Evolutionary conservation across 2,329 filamentous ascomycete genomes (phyloP).

Genomic region (Alternaria sp.): DNA sequence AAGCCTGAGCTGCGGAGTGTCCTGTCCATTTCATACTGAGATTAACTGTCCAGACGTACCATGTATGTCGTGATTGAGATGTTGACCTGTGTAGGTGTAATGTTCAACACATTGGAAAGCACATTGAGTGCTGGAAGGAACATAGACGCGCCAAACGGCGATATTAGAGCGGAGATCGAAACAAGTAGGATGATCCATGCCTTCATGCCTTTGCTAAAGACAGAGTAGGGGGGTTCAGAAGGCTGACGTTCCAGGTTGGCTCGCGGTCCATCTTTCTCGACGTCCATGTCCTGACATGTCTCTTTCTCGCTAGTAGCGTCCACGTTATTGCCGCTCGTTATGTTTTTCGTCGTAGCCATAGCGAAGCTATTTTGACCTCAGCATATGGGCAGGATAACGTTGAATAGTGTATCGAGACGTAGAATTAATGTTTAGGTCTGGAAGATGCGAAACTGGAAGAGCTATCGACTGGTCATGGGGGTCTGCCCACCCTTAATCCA

Average conservation of each 20-base stretch:
- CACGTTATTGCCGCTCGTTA: not conserved
- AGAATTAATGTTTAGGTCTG: not conserved
- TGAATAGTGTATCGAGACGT: not conserved
- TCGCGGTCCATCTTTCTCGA: slow-evolving; percentile 23
- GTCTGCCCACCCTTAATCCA: slow-evolving; percentile 3
- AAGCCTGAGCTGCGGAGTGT: not conserved
- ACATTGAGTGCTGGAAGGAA: slow-evolving; percentile 50
- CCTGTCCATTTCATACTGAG: not conserved
- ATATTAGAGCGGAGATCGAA: slow-evolving; percentile 58
- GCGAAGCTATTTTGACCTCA: not conserved
- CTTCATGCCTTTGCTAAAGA: slow-evolving; percentile 49
- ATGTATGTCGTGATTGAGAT: slow-evolving; percentile 63
- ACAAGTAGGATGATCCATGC: slow-evolving; percentile 61
- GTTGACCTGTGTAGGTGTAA: slow-evolving; percentile 58
- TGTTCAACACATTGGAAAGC: slow-evolving; percentile 50
- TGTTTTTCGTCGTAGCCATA: slow-evolving; percentile 5
- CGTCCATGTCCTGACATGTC: slow-evolving; percentile 17
- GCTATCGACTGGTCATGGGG: slow-evolving; percentile 7
- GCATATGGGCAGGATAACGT: not conserved
- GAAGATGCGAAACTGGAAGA: not conserved
- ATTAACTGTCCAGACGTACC: slow-evolving; percentile 24
- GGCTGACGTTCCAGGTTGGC: slow-evolving; percentile 28
- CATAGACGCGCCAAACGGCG: slow-evolving; percentile 54
- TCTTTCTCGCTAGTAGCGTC: not conserved
- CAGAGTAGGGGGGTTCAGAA: slow-evolving; percentile 42